These are phyloP conservation scores for Grosmannia clavigera DNA, from an alignment of 2,329 filamentous ascomycete species.

Conservation along the genomic window DNA sequence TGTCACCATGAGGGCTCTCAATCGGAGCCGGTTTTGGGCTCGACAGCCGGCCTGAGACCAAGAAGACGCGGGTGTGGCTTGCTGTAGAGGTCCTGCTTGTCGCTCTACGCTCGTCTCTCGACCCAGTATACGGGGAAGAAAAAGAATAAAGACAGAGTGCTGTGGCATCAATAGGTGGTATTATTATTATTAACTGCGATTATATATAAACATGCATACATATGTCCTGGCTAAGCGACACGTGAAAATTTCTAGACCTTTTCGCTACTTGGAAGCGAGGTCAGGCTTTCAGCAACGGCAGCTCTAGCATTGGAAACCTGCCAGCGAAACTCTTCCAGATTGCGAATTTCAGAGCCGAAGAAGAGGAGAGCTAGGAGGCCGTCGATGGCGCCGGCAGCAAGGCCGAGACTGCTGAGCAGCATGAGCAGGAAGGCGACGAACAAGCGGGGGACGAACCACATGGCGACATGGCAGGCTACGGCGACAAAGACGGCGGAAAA, in stretches of 20 bases:
- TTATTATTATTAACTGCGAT: background rate
- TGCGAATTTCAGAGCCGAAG: constrained; percentile 69
- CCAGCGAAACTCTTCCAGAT: constrained; percentile 85
- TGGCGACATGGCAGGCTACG: constrained; percentile 62
- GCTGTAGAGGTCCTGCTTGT: background rate
- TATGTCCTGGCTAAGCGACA: background rate
- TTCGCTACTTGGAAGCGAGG: background rate
- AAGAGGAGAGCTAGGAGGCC: constrained; percentile 82
- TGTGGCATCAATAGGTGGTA: background rate
- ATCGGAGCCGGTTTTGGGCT: constrained; percentile 11
- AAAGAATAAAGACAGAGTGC: background rate
- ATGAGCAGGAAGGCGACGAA: constrained; percentile 72
- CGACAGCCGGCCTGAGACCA: constrained; percentile 8
- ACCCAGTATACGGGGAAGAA: background rate
- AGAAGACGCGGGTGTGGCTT: background rate
- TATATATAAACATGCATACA: background rate
- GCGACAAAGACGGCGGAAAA: constrained; percentile 51
- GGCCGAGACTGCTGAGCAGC: constrained; percentile 63
- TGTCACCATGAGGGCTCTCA: constrained; percentile 10
- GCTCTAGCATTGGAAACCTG: constrained; percentile 63
- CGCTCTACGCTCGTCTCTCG: background rate
- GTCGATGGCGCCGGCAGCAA: constrained; percentile 67
- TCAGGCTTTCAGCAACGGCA: background rate
- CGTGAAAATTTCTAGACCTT: background rate
- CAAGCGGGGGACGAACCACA: constrained; percentile 67